Evolutionary conservation across 2,329 filamentous ascomycete species (phyloP).

Genomic region (Setomelanomma holmii): DNA sequence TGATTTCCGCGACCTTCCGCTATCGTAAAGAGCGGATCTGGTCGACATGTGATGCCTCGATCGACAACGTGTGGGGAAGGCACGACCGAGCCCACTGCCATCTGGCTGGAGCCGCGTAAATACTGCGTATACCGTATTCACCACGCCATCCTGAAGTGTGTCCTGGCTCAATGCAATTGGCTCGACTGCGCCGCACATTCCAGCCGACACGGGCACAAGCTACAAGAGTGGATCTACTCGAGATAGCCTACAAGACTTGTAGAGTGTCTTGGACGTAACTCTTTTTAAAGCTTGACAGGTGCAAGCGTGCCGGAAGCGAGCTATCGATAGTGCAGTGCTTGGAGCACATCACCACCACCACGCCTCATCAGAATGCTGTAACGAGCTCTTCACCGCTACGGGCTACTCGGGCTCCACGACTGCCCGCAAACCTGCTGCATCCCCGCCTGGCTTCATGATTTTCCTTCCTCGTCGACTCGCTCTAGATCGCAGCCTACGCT

Average conservation of each 20-base stretch:
- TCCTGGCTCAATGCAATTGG: slow-evolving; percentile 4
- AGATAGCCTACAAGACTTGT: too few species aligned
- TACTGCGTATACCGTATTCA: slow-evolving; percentile 8
- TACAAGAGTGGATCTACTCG: too few species aligned
- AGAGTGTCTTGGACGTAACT: too few species aligned
- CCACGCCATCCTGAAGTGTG: not conserved
- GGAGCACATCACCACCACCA: not conserved
- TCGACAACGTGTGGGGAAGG: not conserved
- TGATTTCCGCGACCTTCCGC: slow-evolving; percentile 9
- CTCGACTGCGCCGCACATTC: slow-evolving; percentile 8
- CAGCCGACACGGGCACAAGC: not conserved
- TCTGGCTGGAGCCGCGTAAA: not conserved
- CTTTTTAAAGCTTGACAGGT: not conserved
- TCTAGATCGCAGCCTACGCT: not conserved
- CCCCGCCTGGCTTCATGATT: not conserved
- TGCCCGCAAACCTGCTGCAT: not conserved
- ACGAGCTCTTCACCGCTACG: not conserved
- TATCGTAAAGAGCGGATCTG: not conserved
- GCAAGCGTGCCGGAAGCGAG: not conserved
- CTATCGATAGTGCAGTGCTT: not conserved
- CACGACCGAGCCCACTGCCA: not conserved
- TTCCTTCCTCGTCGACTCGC: not conserved
- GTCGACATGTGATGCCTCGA: not conserved
- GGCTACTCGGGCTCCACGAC: not conserved
- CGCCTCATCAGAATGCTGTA: not conserved